Conservation (phyloP, 2,329 filamentous ascomycete species). For the Aspergillus oerlinghausenensis region DNA sequence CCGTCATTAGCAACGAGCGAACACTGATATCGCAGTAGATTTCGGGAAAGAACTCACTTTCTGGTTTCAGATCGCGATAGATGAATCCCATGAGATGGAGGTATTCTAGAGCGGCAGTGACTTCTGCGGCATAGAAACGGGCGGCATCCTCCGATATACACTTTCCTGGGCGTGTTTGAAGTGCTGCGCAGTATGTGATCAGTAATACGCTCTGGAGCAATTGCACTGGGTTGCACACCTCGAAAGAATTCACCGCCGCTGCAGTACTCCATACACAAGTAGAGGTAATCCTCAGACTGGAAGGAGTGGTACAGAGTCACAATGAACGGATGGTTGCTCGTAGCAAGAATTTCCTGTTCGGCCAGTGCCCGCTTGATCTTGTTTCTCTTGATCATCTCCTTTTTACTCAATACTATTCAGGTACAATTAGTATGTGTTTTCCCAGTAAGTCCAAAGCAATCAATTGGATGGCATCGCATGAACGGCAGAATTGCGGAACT, state of each 20-base stretch:
- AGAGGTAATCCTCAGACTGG: conserved; percentile 96
- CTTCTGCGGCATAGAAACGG: conserved; percentile 94
- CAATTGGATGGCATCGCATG: too few relatives aligned
- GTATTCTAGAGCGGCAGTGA: conserved; percentile 93
- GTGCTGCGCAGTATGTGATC: conserved; percentile 46
- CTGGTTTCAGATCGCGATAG: conserved; percentile 94
- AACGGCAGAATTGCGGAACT: conserved; percentile 18
- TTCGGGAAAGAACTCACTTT: conserved; percentile 62
- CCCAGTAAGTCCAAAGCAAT: neutral
- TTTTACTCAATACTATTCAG: conserved; percentile 83
- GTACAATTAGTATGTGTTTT: conserved; percentile 33
- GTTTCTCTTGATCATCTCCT: conserved; percentile 99
- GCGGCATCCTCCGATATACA: conserved; percentile 96
- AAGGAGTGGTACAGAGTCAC: conserved; percentile 98
- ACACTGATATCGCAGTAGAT: neutral
- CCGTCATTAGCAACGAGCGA: conserved; percentile 33
- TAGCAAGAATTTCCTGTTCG: conserved; percentile 96
- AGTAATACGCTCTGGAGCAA: neutral
- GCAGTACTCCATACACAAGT: conserved; percentile 99
- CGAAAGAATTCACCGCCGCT: conserved; percentile 98
- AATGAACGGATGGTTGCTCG: conserved; percentile 98
- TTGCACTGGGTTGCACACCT: conserved; percentile 33
- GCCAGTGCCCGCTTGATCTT: conserved; percentile 98
- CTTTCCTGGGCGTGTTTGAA: conserved; percentile 95
- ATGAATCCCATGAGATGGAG: conserved; percentile 99